phyloP scores from a whole-genome alignment of 805 yeast species.

The Candida methanosorbosa region DNA sequence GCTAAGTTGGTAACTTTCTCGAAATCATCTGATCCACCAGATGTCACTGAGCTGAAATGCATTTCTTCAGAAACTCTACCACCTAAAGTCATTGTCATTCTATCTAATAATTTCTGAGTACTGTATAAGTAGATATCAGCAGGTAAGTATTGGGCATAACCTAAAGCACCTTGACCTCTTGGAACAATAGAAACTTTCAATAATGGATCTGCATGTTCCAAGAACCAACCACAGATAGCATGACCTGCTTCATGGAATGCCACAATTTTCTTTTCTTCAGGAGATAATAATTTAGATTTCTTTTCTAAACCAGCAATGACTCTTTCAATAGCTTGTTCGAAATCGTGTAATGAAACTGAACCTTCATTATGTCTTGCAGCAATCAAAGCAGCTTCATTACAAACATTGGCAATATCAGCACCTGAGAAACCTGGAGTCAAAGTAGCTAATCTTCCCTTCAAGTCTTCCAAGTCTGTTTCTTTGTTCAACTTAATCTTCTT shows the following conservation, averaged over 20 bases:
- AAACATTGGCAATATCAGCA: conserved; percentile 95
- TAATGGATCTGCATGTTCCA: conserved; percentile 86
- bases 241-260: conserved; percentile 99
- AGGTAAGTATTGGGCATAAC: conserved; percentile 96
- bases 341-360: conserved; percentile 68
- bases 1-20: conserved; percentile 94
- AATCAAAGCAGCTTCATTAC: conserved; percentile 94
- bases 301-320: conserved; percentile 95
- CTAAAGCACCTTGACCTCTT: conserved; percentile 93
- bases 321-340: conserved; percentile 94
- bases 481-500: conserved; percentile 53
- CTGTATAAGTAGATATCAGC: conserved; percentile 79
- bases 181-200: conserved; percentile 95
- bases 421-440: conserved; percentile 98
- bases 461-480: conserved; percentile 35
- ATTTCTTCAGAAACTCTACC: conserved; percentile 96
- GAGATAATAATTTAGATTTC: conserved; percentile 73
- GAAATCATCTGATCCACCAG: conserved; percentile 96
- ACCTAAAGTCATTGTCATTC: conserved; percentile 96
- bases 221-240: conserved; percentile 96
- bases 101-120: conserved; percentile 58
- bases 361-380: conserved; percentile 80
- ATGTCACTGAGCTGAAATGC: conserved; percentile 84
- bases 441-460: conserved; percentile 87
- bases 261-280: conserved; percentile 81